phyloP scores from a whole-genome alignment of 768 basidiomycete species.

The Aureoboletus auriporus region DNA sequence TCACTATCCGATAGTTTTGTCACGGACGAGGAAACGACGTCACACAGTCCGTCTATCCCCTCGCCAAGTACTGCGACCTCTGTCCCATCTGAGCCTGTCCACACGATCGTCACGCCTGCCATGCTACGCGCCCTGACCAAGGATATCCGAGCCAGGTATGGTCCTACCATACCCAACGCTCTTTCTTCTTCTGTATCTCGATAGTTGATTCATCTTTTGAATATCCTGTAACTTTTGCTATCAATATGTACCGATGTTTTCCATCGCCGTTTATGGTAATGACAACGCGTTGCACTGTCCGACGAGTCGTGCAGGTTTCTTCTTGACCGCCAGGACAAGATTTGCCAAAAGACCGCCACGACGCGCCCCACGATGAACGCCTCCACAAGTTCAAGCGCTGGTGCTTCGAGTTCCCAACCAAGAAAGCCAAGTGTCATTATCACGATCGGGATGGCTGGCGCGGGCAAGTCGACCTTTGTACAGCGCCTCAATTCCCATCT shows the following conservation, averaged over 20 bases:
- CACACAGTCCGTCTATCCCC: constrained; percentile 30
- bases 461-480: constrained; percentile 96
- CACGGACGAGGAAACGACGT: constrained; percentile 30
- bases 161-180: constrained; percentile 3
- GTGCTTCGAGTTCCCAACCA: constrained; percentile 4
- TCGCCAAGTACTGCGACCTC: constrained; percentile 48
- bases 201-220: background rate
- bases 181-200: constrained; percentile 8
- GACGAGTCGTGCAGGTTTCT: background rate
- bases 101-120: constrained; percentile 49
- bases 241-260: background rate
- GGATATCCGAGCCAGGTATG: constrained; percentile 30
- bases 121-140: constrained; percentile 50
- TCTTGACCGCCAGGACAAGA: constrained; percentile 9
- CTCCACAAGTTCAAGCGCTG: constrained; percentile 8
- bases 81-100: constrained; percentile 30
- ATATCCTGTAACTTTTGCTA: constrained; percentile 7
- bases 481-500: constrained; percentile 92
- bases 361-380: constrained; percentile 17
- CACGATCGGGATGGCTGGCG: constrained; percentile 94
- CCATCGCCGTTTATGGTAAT: constrained; percentile 16
- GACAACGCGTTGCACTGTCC: background rate
- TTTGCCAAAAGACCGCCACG: background rate
- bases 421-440: constrained; percentile 78
- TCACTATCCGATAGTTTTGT: constrained; percentile 33